Conservation (phyloP, 257 asterid genomes). For the Leonotis leonurus region DNA sequence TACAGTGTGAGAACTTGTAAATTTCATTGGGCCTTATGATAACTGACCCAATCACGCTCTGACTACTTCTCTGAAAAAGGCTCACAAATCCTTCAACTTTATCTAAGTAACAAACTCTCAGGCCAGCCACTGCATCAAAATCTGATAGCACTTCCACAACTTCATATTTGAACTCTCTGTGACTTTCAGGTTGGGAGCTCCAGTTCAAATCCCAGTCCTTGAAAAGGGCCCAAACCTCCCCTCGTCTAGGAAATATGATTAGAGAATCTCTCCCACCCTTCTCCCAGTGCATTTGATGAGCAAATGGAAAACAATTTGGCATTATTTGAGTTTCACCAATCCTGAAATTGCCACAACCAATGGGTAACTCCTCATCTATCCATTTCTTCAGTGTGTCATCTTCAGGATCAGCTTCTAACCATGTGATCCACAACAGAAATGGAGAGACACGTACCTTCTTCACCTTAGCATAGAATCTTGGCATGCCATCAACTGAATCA, state of each 20-base stretch:
- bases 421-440: conserved; percentile 40
- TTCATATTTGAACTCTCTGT: conserved; percentile 40
- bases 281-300: conserved; percentile 38
- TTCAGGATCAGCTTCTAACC: conserved; percentile 65
- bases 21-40: conserved; percentile 36
- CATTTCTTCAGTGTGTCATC: conserved; percentile 26
- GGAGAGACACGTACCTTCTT: conserved; percentile 31
- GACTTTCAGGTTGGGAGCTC: conserved; percentile 34
- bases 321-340: conserved; percentile 23
- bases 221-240: conserved; percentile 81
- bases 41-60: conserved; percentile 10
- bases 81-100: conserved; percentile 55
- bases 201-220: conserved; percentile 61
- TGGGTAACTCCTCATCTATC: conserved; percentile 38
- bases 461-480: conserved; percentile 69
- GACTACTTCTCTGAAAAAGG: conserved; percentile 43
- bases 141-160: conserved; percentile 62
- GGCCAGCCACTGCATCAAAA: conserved; percentile 36
- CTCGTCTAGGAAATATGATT: conserved; percentile 47
- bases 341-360: conserved; percentile 62
- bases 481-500: conserved; percentile 59
- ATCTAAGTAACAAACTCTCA: conserved; percentile 45
- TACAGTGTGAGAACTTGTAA: conserved; percentile 53
- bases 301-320: conserved; percentile 29
- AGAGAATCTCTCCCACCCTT: conserved; percentile 39